A percentile compares a stretch with the other conserved stretches of the same genome.
phyloP scores from a whole-genome alignment of 208 protist genomes.

The Acanthamoeba royreba region DNA sequence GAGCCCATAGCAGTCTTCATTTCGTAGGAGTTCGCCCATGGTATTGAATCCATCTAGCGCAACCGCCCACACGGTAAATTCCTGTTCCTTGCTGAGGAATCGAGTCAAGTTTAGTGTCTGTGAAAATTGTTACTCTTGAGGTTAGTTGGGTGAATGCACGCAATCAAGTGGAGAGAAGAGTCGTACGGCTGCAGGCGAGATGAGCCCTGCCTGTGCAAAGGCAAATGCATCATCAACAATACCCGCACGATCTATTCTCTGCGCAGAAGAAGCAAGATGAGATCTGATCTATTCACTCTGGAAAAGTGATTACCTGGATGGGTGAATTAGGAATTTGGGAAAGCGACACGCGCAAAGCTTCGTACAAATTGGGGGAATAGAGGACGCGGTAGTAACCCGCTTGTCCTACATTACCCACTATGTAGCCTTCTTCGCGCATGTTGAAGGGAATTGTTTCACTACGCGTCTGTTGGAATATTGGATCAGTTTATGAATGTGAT shows the following conservation, averaged over 20 bases:
- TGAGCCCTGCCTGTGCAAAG: not conserved
- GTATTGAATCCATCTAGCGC: not conserved
- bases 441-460: not conserved
- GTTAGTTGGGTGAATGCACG: too few relatives aligned
- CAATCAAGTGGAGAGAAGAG: too few relatives aligned
- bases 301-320: too few relatives aligned
- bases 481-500: not conserved
- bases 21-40: not conserved
- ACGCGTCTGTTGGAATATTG: not conserved
- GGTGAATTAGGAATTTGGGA: not conserved
- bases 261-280: not conserved
- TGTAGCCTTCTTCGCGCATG: not conserved
- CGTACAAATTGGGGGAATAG: not conserved
- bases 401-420: conserved; percentile 6
- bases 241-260: not conserved
- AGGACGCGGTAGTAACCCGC: conserved; percentile 20
- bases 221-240: not conserved
- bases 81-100: not conserved
- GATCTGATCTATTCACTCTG: too few relatives aligned
- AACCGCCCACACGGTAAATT: not conserved
- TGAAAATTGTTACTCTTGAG: too few relatives aligned
- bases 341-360: not conserved
- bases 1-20: conserved; percentile 11
- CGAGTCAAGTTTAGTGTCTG: not conserved
- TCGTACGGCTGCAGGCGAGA: not conserved